These are phyloP conservation scores for Triticum monococcum DNA, from an alignment of 176 grass and related monocot species.

Conservation along the genomic window DNA sequence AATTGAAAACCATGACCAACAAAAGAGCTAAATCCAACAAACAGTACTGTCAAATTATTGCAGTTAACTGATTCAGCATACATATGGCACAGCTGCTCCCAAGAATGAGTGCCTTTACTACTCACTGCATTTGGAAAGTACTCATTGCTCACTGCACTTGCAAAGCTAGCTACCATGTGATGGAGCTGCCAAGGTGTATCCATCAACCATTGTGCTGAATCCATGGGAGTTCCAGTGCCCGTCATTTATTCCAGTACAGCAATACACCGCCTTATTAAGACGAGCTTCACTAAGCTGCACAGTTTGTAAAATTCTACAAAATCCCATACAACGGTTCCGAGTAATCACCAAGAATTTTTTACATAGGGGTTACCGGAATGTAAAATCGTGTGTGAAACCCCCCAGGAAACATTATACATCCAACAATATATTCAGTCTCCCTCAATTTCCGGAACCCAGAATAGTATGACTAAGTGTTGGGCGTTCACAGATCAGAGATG, in stretches of 20 bases:
- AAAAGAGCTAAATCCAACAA: too few species aligned
- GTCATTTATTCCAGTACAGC: not conserved
- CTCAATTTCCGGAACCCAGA: not conserved
- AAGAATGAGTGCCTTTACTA: too few species aligned
- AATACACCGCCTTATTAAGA: not conserved
- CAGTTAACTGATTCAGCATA: too few species aligned
- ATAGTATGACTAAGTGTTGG: not conserved
- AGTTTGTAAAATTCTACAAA: constrained; percentile 11
- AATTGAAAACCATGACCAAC: too few species aligned
- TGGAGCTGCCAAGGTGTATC: not conserved
- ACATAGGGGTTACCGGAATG: constrained; percentile 12
- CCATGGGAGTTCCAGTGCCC: not conserved
- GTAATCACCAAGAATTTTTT: constrained; percentile 32
- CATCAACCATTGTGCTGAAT: not conserved
- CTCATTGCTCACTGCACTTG: not conserved
- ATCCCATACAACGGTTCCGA: not conserved
- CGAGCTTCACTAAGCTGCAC: not conserved
- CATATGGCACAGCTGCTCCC: too few species aligned
- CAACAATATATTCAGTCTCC: not conserved
- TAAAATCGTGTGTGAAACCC: not conserved
- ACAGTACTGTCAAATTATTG: too few species aligned
- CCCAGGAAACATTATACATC: not conserved
- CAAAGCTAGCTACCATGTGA: not conserved
- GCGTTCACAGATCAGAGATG: constrained; percentile 62
- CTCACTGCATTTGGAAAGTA: not conserved